A percentile compares a stretch with the other conserved stretches of the same genome.
Conservation (phyloP, 1,284 basidiomycete species). For the Grifola frondosa region DNA sequence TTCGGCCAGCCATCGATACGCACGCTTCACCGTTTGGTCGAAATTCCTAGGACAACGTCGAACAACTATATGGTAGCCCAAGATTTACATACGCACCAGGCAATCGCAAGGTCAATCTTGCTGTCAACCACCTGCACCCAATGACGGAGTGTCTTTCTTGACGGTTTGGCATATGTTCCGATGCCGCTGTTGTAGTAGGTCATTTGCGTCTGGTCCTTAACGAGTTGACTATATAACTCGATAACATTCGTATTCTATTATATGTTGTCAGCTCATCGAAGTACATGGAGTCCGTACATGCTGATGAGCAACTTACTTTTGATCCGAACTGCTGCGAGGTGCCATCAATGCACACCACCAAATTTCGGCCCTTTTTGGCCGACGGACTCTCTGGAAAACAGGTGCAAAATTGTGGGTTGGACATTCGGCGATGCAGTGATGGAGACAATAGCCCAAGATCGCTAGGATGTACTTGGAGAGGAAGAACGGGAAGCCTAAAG, state of each 20-base stretch:
- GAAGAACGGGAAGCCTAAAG: too few species aligned
- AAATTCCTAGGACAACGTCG: constrained; percentile 30
- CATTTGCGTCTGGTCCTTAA: constrained; percentile 25
- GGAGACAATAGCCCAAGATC: too few species aligned
- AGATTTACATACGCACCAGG: constrained; percentile 22
- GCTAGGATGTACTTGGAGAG: too few species aligned
- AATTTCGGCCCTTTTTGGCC: constrained; percentile 16
- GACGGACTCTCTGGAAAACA: too few species aligned
- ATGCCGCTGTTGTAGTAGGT: constrained; percentile 44
- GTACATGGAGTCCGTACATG: too few species aligned
- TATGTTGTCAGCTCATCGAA: not conserved
- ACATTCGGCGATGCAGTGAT: too few species aligned
- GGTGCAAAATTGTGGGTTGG: too few species aligned
- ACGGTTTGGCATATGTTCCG: constrained; percentile 37
- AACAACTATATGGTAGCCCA: too few species aligned
- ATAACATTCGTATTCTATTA: constrained; percentile 39
- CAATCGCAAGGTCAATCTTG: constrained; percentile 30
- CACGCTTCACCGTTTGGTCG: constrained; percentile 32
- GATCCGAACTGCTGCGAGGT: constrained; percentile 33
- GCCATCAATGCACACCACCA: constrained; percentile 35
- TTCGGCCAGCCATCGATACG: constrained; percentile 42
- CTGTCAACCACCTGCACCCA: constrained; percentile 20
- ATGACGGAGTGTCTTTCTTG: constrained; percentile 17
- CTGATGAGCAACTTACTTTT: constrained; percentile 13
- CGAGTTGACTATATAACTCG: constrained; percentile 30